Percentiles rank a stretch among this genome's conserved stretches.
Conservation (phyloP, 805 yeast species). For the Lipomyces mesembrius region DNA sequence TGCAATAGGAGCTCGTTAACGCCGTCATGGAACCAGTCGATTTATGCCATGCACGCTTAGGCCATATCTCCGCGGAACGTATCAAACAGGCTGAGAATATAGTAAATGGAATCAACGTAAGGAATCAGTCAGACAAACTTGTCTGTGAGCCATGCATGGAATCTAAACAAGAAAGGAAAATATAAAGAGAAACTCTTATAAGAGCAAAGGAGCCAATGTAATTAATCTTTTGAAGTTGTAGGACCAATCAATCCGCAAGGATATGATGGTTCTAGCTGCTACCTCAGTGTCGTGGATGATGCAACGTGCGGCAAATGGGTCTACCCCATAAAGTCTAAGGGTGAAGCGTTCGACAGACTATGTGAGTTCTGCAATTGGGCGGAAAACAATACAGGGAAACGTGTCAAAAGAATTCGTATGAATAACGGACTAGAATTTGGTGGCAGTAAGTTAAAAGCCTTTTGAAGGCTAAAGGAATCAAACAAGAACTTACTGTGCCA, state of each 20-base stretch:
- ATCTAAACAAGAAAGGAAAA: not conserved
- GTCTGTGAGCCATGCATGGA: slow-evolving; percentile 1
- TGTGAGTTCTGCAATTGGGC: slow-evolving; percentile 1
- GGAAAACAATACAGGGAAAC: not conserved
- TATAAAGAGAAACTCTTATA: not conserved
- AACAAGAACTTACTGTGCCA: slow-evolving; percentile 6
- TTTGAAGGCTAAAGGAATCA: not conserved
- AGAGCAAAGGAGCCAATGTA: not conserved
- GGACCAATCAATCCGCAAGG: slow-evolving; percentile 4
- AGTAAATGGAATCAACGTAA: not conserved
- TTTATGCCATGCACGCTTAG: not conserved
- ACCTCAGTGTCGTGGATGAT: slow-evolving; percentile 7
- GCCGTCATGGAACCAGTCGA: not conserved
- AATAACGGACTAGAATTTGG: slow-evolving; percentile 2
- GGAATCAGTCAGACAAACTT: not conserved
- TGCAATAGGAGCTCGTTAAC: not conserved
- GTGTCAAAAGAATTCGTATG: slow-evolving; percentile 1
- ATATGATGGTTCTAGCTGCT: slow-evolving; percentile 1
- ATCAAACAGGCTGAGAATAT: not conserved
- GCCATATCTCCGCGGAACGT: not conserved
- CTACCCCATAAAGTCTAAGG: not conserved
- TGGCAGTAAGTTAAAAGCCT: slow-evolving; percentile 1
- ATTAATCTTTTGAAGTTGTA: not conserved
- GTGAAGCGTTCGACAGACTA: not conserved
- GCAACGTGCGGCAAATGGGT: slow-evolving; percentile 6